These are phyloP conservation scores for Melampsora larici-populina DNA, from an alignment of 1,284 basidiomycete genomes.

Conservation along the genomic window DNA sequence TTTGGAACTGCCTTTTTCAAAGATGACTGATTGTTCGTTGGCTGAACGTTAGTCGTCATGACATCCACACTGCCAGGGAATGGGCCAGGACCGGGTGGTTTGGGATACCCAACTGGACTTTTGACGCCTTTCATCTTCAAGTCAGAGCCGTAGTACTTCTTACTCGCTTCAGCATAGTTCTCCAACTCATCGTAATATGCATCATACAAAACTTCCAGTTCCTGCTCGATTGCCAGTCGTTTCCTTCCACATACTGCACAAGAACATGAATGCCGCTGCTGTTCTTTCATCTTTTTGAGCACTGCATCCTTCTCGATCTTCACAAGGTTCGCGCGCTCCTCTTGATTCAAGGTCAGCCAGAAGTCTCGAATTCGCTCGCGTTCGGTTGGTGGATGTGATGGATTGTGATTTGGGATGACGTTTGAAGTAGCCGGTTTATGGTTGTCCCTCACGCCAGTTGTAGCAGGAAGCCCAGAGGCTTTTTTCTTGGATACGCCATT, in stretches of 20 bases:
- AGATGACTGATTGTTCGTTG: constrained; percentile 66
- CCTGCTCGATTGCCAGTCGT: constrained; percentile 95
- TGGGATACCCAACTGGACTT: constrained; percentile 76
- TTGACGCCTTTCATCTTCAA: constrained; percentile 65
- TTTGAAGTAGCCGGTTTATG: constrained; percentile 26
- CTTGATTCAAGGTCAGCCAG: constrained; percentile 84
- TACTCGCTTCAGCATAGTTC: constrained; percentile 69
- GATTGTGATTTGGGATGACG: constrained; percentile 70
- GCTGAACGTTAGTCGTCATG: constrained; percentile 71
- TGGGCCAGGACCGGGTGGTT: constrained; percentile 90
- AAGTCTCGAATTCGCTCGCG: constrained; percentile 95
- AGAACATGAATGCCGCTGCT: constrained; percentile 90
- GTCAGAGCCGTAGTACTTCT: constrained; percentile 66
- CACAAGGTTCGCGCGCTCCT: constrained; percentile 82
- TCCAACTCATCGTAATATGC: constrained; percentile 99
- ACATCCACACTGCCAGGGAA: constrained; percentile 97
- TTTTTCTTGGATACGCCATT: constrained; percentile 5
- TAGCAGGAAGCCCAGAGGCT: constrained; percentile 1
- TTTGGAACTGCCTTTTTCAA: constrained; percentile 45
- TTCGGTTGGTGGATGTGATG: constrained; percentile 79
- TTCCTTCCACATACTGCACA: constrained; percentile 97
- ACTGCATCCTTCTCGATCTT: constrained; percentile 97
- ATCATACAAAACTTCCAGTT: constrained; percentile 98
- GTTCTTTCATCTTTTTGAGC: constrained; percentile 96
- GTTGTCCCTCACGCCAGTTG: constrained; percentile 11